Base-by-base conservation (phyloP, 2,329 filamentous ascomycete species). In the Diaporthe eres region DNA sequence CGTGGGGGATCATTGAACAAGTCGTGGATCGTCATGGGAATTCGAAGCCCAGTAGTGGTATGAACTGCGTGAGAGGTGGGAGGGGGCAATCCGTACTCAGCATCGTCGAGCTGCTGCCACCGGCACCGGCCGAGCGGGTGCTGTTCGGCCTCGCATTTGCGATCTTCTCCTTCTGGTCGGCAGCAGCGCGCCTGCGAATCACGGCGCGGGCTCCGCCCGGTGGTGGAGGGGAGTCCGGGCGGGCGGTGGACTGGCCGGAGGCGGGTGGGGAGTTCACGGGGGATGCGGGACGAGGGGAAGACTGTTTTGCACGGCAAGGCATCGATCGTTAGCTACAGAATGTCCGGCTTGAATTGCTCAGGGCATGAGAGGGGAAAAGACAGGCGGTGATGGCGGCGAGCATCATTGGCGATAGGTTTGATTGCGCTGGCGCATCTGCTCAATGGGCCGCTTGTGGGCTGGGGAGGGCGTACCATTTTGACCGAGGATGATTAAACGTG, bases 71-170 rank as follows among this genome's bases (percentile, higher is more conserved):
- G 19, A 34, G 1, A 19, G 3, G 7, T n/a, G 44, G 37, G 25
- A 6, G 13, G 31, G 39, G 63, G 63, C 25, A n/a, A 15, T 34
- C 28, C 94, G 80, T 93, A 95, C 96, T 96, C 88, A 99, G 90
- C 97, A 99, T 99, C 72, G 97, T 99, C 88, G 95, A 98, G 86
- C 94, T 98, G 84, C 95, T 98, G 79, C 97, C 97, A 80, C 97
- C 97, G 25, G 97, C 97, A 81, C 97, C 97, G 47, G 97, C 97
- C 53, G 96, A 93, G 82, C 97, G 92, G 79, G 97, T 99, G 88
- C 94, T 98, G 85, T 93, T 94, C 70, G 97, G 97, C 80, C 97
- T 91, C 79, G 92, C 94, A 93, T 98, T 99, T 82, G 96, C 96
- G 81, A 96, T 92, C 87, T 97, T 97, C 87, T 98, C 97, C 87